phyloP scores from a whole-genome alignment of 441 rosid species.

The Populus tomentosa region DNA sequence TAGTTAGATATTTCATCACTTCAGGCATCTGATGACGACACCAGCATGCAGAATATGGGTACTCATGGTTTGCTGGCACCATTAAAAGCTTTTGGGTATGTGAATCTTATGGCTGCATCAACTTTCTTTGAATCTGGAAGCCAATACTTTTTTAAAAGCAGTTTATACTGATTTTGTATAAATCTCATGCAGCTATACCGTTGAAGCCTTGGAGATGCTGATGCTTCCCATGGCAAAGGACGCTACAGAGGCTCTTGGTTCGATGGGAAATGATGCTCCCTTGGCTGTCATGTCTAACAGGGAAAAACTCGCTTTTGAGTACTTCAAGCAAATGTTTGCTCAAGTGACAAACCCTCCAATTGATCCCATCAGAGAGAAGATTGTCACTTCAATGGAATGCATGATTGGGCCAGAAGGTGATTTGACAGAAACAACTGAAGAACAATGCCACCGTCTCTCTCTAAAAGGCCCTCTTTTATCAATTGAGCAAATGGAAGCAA shows the following conservation, averaged over 20 bases:
- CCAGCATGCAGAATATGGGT: conserved; percentile 87
- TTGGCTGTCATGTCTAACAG: conserved; percentile 96
- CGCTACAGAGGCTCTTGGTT: conserved; percentile 97
- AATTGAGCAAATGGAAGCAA: conserved; percentile 79
- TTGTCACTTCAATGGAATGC: conserved; percentile 99
- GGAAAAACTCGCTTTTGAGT: conserved; percentile 90
- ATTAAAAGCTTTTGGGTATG: conserved; percentile 97
- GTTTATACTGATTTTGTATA: conserved; percentile 14
- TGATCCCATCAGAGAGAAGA: conserved; percentile 99
- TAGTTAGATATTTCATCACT: conserved; percentile 9
- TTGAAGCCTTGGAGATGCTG: conserved; percentile 98
- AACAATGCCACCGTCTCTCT: conserved; percentile 97
- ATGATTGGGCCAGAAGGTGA: conserved; percentile 99
- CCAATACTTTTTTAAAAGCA: conserved; percentile 7
- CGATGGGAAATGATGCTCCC: conserved; percentile 99
- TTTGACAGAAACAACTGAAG: conserved; percentile 96
- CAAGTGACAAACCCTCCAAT: conserved; percentile 99
- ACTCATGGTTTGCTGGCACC: conserved; percentile 93
- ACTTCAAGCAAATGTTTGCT: conserved; percentile 99
- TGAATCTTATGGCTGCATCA: conserved; percentile 9
- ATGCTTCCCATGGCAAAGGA: conserved; percentile 99
- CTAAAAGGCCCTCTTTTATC: conserved; percentile 88
- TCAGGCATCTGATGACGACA: conserved; percentile 74
- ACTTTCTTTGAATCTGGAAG: neutral
- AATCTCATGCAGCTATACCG: conserved; percentile 68